These are phyloP conservation scores for Solanum etuberosum DNA, from an alignment of 257 asterid species.

Conservation along the genomic window DNA sequence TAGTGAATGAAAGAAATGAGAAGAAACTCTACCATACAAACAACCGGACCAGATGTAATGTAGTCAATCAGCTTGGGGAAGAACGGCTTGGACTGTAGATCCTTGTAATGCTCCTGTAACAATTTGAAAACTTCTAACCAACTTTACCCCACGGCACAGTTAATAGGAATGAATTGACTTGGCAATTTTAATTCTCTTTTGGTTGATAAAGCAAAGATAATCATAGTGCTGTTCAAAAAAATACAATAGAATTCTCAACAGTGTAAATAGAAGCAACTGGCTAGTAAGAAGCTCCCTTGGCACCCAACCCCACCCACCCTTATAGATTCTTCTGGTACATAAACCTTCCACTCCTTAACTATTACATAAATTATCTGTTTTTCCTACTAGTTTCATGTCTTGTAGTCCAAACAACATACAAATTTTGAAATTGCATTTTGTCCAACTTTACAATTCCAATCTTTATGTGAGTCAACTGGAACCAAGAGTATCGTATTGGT, in stretches of 20 bases:
- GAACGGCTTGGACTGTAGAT: slow-evolving; percentile 69
- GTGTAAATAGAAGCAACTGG: background rate
- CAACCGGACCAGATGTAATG: slow-evolving; percentile 91
- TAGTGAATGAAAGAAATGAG: background rate
- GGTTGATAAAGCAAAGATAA: background rate
- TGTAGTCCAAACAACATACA: background rate
- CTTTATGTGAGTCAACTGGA: background rate
- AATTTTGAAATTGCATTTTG: background rate
- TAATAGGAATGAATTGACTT: background rate
- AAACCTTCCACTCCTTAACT: background rate
- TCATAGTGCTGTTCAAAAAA: background rate
- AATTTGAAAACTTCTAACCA: background rate
- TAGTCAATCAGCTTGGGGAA: slow-evolving; percentile 75
- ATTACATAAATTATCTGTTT: background rate
- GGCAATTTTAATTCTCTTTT: background rate
- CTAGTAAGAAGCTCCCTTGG: background rate
- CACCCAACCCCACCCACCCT: background rate
- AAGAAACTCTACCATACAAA: slow-evolving; percentile 61
- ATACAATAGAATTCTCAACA: background rate
- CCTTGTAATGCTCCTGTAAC: slow-evolving; percentile 82
- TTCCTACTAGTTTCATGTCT: background rate
- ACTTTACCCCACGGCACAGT: background rate
- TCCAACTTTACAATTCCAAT: background rate
- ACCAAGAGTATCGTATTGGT: background rate
- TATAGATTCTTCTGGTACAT: background rate